phyloP scores from a whole-genome alignment of 192 early-diverging fungal species.

The Entomortierella parvispora region DNA sequence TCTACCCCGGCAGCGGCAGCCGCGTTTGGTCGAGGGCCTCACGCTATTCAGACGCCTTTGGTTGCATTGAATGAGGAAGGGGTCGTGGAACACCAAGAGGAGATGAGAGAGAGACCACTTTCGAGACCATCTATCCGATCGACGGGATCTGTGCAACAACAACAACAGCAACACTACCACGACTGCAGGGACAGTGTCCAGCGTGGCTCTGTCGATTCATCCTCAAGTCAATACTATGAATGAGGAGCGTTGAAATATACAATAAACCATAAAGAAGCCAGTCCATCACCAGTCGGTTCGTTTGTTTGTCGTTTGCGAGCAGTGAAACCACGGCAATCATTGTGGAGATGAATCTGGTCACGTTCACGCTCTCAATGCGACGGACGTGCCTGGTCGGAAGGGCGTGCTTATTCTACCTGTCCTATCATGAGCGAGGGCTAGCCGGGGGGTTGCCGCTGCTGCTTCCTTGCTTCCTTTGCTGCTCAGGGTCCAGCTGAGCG shows the following conservation, averaged over 20 bases:
- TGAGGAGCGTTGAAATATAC: too few relatives aligned
- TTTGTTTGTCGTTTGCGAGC: neutral
- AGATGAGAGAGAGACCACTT: neutral
- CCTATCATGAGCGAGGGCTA: too few relatives aligned
- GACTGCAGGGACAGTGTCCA: neutral
- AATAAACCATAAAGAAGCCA: too few relatives aligned
- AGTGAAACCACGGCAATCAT: neutral
- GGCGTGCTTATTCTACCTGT: too few relatives aligned
- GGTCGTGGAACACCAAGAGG: neutral
- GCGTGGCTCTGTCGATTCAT: slow-evolving; percentile 6
- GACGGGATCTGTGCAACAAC: neutral
- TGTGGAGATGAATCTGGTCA: too few relatives aligned
- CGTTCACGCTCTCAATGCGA: too few relatives aligned
- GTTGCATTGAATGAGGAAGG: neutral
- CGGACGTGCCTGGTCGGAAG: too few relatives aligned
- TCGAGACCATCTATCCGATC: slow-evolving; percentile 15
- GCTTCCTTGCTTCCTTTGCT: too few relatives aligned
- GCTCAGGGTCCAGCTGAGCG: too few relatives aligned
- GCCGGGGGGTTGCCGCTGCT: too few relatives aligned
- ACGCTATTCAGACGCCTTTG: slow-evolving; percentile 8
- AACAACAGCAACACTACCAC: neutral
- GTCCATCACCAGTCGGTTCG: too few relatives aligned
- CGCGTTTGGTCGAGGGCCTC: slow-evolving; percentile 21
- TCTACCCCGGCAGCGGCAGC: slow-evolving; percentile 1
- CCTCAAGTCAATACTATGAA: neutral